These are phyloP conservation scores for Chalciporus sphaerocephalus DNA, from an alignment of 768 basidiomycete genomes.

Conservation along the genomic window DNA sequence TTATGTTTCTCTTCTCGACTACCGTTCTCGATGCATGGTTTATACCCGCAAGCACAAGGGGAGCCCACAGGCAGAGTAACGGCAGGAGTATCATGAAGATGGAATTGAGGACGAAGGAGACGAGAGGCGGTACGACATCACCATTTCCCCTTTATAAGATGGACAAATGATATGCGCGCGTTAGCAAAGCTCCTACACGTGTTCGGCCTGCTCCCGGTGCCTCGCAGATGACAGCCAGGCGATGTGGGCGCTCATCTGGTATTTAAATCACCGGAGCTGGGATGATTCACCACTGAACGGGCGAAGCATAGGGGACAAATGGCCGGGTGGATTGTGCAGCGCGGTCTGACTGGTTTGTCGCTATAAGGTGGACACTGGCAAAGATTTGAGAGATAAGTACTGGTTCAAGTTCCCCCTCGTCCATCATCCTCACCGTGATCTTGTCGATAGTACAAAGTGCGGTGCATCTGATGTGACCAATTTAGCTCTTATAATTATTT, in stretches of 20 bases:
- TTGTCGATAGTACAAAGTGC: no score
- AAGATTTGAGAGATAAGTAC: no score
- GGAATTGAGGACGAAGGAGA: conserved; percentile 6
- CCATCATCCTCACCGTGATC: no score
- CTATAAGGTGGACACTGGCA: no score
- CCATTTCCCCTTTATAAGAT: conserved; percentile 16
- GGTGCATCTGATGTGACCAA: no score
- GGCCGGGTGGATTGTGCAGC: no score
- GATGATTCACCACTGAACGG: no score
- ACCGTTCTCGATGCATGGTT: conserved; percentile 32
- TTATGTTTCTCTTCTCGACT: conserved; percentile 24
- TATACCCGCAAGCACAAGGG: conserved; percentile 30
- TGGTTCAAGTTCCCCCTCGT: no score
- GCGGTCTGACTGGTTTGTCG: no score
- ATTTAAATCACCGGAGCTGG: no score
- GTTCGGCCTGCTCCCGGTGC: conserved; percentile 3
- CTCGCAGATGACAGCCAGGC: neutral
- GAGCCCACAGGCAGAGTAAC: conserved; percentile 26
- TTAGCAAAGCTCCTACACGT: conserved; percentile 12
- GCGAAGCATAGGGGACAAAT: no score
- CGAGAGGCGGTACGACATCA: neutral
- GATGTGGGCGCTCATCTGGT: neutral
- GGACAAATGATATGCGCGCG: neutral
- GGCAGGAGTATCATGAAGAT: conserved; percentile 36
- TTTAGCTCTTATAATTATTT: no score